Base-by-base conservation (phyloP, 179 eudicot species). In the Gypsophila paniculata region DNA sequence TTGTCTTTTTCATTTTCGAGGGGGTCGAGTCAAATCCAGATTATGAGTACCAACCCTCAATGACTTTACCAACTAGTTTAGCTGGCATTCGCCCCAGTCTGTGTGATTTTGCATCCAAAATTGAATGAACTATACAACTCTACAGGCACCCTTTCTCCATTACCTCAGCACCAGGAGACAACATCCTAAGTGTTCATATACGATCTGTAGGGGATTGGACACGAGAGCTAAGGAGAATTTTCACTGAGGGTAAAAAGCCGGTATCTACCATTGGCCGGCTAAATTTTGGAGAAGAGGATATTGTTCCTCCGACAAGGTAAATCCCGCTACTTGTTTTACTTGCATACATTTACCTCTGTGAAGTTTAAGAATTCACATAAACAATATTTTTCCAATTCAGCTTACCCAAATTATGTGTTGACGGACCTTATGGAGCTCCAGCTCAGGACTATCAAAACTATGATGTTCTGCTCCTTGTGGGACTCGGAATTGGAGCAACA, bases 341-440 rank as follows among this genome's bases (percentile, higher is more conserved):
- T 29, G 34, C 34, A 29, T 12, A 21, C 11, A 1, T 38, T 34
- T 29, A 48, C 61, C 26, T 62, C 22, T 9, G 53, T 48, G 4
- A 36, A n/a, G 1, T 44, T 42, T 9, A 65, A 65, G 51, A 65
- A 42, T 18, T 65, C 18, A 65, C 18, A 32, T 65, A 65, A 13
- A 25, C 19, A 63, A 1, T n/a, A 8, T 46, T 68, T 61, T 55
- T 62, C 32, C 34, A 44, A 57, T 80, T 79, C 94, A 94, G 99
- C 48, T 79, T 88, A 73, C 95, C 97, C 0, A 87, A 74, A 74
- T 64, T 94, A 79, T 84, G 85, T 2, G 90, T 94, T 25, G 99
- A 94, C 81, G 99, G 99, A 72, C 99, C 99, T 42, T 94, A 94
- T 22, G 99, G 99, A 7, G 97, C 99, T 70, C 95, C 99, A 72